These are phyloP conservation scores for Conidiobolus incongruus DNA, from an alignment of 371 early-diverging fungal species.

Conservation along the genomic window DNA sequence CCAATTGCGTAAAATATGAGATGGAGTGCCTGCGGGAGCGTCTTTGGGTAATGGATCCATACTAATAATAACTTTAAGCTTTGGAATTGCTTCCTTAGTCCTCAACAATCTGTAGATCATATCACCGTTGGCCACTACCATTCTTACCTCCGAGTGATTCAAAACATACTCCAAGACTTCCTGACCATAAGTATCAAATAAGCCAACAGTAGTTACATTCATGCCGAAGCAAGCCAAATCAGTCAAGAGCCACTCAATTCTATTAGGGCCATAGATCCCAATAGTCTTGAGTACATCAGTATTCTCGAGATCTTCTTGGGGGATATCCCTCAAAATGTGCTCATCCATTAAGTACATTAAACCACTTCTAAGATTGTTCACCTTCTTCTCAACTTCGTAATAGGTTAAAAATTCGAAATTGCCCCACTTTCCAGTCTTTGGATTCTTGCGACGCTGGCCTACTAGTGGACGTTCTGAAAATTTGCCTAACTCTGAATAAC, in stretches of 20 bases:
- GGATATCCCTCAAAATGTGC: too few relatives aligned
- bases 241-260: too few relatives aligned
- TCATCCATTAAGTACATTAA: too few relatives aligned
- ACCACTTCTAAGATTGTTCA: too few relatives aligned
- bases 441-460: too few relatives aligned
- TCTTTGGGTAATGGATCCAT: slow-evolving; percentile 26
- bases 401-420: too few relatives aligned
- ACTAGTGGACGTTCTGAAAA: too few relatives aligned
- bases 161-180: slow-evolving; percentile 48
- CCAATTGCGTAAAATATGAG: slow-evolving; percentile 18
- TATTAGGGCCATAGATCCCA: slow-evolving; percentile 46
- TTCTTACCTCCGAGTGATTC: slow-evolving; percentile 37
- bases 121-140: slow-evolving; percentile 40
- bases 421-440: too few relatives aligned
- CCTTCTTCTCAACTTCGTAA: too few relatives aligned
- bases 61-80: slow-evolving; percentile 42
- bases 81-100: slow-evolving; percentile 21
- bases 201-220: slow-evolving; percentile 37
- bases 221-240: slow-evolving; percentile 20
- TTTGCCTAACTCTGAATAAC: too few relatives aligned
- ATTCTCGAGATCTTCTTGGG: too few relatives aligned
- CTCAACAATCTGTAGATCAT: slow-evolving; percentile 31
- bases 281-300: slow-evolving; percentile 11
- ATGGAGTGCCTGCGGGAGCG: slow-evolving; percentile 11
- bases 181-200: slow-evolving; percentile 69